A percentile compares a stretch with the other conserved stretches of the same genome.
Conservation (phyloP, 1,284 basidiomycete genomes). For the Pascua guehoae region DNA sequence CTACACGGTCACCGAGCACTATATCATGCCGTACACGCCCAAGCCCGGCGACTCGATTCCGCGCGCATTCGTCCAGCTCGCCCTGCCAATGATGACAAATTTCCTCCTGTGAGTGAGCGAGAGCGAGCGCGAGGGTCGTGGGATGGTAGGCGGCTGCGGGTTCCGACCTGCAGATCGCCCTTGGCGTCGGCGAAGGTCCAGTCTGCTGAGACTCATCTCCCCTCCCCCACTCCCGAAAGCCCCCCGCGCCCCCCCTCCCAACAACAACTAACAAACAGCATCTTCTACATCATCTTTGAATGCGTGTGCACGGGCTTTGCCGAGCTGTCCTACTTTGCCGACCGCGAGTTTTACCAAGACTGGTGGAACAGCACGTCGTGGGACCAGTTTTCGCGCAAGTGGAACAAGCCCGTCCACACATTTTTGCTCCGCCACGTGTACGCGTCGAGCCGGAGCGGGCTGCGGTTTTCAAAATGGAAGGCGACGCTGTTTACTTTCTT, state of each 20-base stretch:
- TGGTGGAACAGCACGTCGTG: conserved; percentile 98
- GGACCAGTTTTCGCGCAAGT: conserved; percentile 95
- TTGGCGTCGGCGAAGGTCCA: too few relatives aligned
- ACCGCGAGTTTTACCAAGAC: conserved; percentile 94
- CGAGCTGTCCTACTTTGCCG: conserved; percentile 87
- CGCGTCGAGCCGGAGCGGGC: conserved; percentile 74
- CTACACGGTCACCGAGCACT: conserved; percentile 84
- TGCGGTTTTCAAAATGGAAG: conserved; percentile 66
- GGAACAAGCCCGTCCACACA: conserved; percentile 72
- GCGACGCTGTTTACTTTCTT: conserved; percentile 93
- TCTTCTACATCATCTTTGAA: conserved; percentile 57
- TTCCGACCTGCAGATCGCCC: too few relatives aligned
- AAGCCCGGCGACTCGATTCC: conserved; percentile 66
- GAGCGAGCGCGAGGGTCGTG: not conserved
- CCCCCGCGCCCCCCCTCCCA: not conserved
- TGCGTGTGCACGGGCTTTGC: conserved; percentile 96
- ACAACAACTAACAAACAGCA: conserved; percentile 28
- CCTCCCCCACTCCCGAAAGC: too few relatives aligned
- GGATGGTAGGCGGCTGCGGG: too few relatives aligned
- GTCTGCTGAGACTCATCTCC: too few relatives aligned
- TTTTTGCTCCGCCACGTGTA: conserved; percentile 95
- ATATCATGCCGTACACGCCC: conserved; percentile 79
- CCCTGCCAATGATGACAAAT: conserved; percentile 83
- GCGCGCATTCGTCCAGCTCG: conserved; percentile 75
- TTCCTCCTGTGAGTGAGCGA: conserved; percentile 44